Conservation (phyloP, 2,329 filamentous ascomycete genomes). For the Colletotrichum sp. region DNA sequence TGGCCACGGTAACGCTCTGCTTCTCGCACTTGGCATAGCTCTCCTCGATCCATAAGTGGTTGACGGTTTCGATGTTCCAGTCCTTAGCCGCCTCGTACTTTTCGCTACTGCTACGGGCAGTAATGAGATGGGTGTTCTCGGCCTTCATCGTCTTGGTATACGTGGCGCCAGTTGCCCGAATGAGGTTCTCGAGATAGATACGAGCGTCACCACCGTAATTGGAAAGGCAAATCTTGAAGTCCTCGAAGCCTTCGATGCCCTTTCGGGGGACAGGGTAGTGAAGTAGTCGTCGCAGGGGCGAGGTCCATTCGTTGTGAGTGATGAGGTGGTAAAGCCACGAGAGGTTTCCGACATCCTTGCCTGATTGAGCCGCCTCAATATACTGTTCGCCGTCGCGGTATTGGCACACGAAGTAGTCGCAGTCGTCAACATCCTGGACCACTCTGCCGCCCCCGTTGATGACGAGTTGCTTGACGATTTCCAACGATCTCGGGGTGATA, state of each 20-base stretch:
- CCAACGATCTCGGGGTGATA: constrained; percentile 69
- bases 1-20: constrained; percentile 72
- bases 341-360: constrained; percentile 88
- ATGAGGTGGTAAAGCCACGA: constrained; percentile 95
- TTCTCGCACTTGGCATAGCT: constrained; percentile 89
- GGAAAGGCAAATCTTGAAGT: constrained; percentile 83
- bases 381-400: constrained; percentile 86
- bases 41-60: constrained; percentile 97
- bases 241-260: constrained; percentile 80
- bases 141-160: constrained; percentile 95
- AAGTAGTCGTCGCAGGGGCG: constrained; percentile 79
- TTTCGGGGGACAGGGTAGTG: constrained; percentile 86
- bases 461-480: constrained; percentile 75
- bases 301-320: constrained; percentile 86
- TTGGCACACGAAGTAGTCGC: constrained; percentile 86
- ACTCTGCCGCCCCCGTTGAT: constrained; percentile 72
- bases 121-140: constrained; percentile 95
- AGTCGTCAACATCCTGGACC: constrained; percentile 67
- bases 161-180: constrained; percentile 81
- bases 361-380: constrained; percentile 72
- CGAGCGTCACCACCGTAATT: constrained; percentile 97
- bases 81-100: constrained; percentile 92
- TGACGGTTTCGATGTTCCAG: constrained; percentile 89
- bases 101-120: constrained; percentile 86
- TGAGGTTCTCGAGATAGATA: constrained; percentile 90